Evolutionary conservation across 129 eudicot species (phyloP), one percentile per base, ranked within the genome.

Genomic region (Escallonia herrerae): DNA sequence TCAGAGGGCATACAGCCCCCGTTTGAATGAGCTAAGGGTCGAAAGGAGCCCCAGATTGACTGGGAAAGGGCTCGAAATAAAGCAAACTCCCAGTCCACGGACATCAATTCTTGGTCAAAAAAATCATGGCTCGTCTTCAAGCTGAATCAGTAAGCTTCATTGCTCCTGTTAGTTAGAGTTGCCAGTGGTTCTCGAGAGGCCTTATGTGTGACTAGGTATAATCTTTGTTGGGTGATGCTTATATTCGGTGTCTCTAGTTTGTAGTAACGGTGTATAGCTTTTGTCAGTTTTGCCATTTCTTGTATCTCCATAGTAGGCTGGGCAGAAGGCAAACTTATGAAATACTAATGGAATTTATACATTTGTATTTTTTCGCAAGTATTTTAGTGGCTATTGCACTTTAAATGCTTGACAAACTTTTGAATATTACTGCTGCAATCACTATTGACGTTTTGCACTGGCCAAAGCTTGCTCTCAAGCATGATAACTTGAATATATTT

Each of bases 1-100:
- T 46, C 77, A 61, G 15, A 72, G 58, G 79, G 81, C 77, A 49
- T 64, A 65, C 41, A 87, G 88, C 48, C 90, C 95, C 15, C 91
- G 73, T 45, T 7, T 81, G 66, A 63, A 49, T 13, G 93, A 80
- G 58, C 56, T 74, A 64, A 70, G 60, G 60, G 74, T 15, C 13
- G 83, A 66, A 50, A 72, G 70, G 68, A 80, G 82, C 78, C 87
- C 87, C 3, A 71, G 80, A 60, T 54, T 43, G 37, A 62, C 68
- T 56, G 87, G 78, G 41, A 76, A 76, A 71, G 87, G 78, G 58
- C 64, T 59, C 9, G 79, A 74, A 76, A 76, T 78, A 70, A 78
- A 52, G 73, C 78, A 68, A 66, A 76, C 33, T 41, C 83, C 90
- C 12, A 83, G 85, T 69, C 88, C 86, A 2, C 64, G 77, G 38